Evolutionary conservation across 129 eudicot species (phyloP).

Genomic region (Tagetes patula): DNA sequence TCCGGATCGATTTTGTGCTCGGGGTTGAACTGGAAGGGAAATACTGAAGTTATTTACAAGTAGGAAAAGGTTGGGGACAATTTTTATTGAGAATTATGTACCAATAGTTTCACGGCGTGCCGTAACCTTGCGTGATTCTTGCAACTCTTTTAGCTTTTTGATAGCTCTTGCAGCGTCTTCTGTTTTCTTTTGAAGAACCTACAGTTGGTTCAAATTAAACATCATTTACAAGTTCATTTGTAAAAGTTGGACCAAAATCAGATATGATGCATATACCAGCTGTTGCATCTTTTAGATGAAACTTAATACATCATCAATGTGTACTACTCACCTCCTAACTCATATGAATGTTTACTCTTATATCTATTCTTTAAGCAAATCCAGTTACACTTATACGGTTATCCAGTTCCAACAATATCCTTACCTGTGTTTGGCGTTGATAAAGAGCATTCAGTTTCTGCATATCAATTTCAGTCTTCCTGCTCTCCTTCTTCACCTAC

Average conservation of each 20-base stretch:
- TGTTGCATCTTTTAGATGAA: conserved; percentile 12
- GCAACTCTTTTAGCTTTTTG: conserved; percentile 64
- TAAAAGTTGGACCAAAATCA: conserved; percentile 15
- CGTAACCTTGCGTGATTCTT: conserved; percentile 65
- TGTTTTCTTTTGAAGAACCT: conserved; percentile 76
- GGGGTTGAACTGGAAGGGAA: conserved; percentile 49
- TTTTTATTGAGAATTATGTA: conserved; percentile 23
- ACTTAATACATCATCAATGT: too few relatives aligned
- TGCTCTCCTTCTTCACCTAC: conserved; percentile 89
- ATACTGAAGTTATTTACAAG: conserved; percentile 18
- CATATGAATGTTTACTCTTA: too few relatives aligned
- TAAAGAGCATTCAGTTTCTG: conserved; percentile 86
- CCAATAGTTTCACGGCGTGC: conserved; percentile 57
- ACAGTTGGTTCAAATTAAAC: conserved; percentile 16
- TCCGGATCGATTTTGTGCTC: conserved; percentile 55
- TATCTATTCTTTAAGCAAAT: too few relatives aligned
- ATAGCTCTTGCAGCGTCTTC: conserved; percentile 80
- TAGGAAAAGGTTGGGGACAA: not conserved
- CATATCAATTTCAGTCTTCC: conserved; percentile 90
- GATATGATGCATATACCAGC: conserved; percentile 21
- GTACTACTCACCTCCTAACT: too few relatives aligned
- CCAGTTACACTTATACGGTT: too few relatives aligned
- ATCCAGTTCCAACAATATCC: not conserved
- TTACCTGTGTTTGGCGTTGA: conserved; percentile 95
- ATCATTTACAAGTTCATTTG: conserved; percentile 21